A percentile compares a stretch with the other conserved stretches of the same genome.
phyloP scores from a whole-genome alignment of 2,329 filamentous ascomycete species.

The Fusarium solani-melongenae region DNA sequence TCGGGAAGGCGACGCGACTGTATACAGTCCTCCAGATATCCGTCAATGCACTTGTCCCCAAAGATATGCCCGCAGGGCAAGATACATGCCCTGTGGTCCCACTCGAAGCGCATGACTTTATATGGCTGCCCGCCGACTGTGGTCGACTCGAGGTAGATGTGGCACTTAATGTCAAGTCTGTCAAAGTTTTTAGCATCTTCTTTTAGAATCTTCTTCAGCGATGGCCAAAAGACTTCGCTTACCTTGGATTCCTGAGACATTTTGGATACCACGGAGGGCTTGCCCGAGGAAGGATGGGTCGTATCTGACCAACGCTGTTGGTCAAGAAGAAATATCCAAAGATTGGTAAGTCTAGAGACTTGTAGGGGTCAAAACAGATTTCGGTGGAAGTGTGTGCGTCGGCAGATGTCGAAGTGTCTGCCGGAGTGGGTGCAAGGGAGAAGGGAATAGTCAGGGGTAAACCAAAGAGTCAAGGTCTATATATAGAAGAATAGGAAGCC shows the following conservation, averaged over 20 bases:
- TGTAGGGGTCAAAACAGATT: not conserved
- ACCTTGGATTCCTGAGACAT: not conserved
- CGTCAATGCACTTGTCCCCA: slow-evolving; percentile 9
- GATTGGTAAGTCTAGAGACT: not conserved
- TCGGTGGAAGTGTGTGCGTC: not conserved
- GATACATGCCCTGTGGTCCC: not conserved
- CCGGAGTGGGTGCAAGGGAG: not conserved
- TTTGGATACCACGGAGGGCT: not conserved
- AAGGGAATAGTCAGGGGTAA: not conserved
- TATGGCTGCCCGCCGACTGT: not conserved
- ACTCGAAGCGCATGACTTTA: no score
- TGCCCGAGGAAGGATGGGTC: not conserved
- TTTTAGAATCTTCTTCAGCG: not conserved
- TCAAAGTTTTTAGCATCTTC: not conserved
- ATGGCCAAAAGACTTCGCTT: not conserved
- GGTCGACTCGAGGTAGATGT: not conserved
- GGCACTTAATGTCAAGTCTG: not conserved
- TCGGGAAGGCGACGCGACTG: no score
- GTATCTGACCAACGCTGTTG: not conserved
- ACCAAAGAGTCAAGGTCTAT: not conserved
- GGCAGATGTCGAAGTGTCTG: not conserved
- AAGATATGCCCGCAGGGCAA: slow-evolving; percentile 18
- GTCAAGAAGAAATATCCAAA: not conserved
- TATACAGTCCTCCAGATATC: no score
- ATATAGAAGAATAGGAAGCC: not conserved